phyloP scores from a whole-genome alignment of 2,329 filamentous ascomycete genomes.

The Colletotrichum tamarilloi region DNA sequence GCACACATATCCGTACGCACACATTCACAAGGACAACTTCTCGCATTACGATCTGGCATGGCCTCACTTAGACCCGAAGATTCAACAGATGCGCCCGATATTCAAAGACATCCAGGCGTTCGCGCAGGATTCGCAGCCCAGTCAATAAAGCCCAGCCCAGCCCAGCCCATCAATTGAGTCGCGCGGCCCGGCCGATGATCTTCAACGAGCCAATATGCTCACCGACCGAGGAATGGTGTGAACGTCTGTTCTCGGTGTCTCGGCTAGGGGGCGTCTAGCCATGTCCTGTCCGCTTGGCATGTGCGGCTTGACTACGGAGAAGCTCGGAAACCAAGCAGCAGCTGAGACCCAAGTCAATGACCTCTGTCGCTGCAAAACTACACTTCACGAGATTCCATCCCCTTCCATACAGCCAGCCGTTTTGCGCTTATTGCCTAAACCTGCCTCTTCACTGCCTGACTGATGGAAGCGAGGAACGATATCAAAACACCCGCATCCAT shows the following conservation, averaged over 20 bases:
- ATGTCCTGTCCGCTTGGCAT: conserved; percentile 26
- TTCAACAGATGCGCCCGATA: conserved; percentile 1
- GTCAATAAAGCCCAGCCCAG: neutral
- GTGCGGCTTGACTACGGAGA: conserved; percentile 18
- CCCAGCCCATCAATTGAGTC: neutral
- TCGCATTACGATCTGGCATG: neutral
- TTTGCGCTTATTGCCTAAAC: neutral
- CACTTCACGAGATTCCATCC: neutral
- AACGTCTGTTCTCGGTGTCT: conserved; percentile 32
- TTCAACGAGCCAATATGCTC: conserved; percentile 26
- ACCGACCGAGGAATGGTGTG: conserved; percentile 32
- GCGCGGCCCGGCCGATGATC: conserved; percentile 17
- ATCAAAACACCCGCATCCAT: neutral
- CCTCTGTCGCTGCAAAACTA: neutral
- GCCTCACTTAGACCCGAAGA: neutral
- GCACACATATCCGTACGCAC: neutral
- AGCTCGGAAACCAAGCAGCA: conserved; percentile 3
- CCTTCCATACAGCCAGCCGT: conserved; percentile 2
- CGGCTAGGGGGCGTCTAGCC: conserved; percentile 25
- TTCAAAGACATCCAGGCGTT: conserved; percentile 1
- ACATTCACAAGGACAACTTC: neutral
- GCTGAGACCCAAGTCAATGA: conserved; percentile 6
- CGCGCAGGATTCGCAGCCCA: conserved; percentile 2
- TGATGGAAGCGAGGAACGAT: neutral
- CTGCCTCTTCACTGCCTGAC: neutral